A percentile compares a stretch with the other conserved stretches of the same genome.
Evolutionary conservation across 1,139 yeast species (phyloP).

Genomic region (Nakaseomyces nivariensis): DNA sequence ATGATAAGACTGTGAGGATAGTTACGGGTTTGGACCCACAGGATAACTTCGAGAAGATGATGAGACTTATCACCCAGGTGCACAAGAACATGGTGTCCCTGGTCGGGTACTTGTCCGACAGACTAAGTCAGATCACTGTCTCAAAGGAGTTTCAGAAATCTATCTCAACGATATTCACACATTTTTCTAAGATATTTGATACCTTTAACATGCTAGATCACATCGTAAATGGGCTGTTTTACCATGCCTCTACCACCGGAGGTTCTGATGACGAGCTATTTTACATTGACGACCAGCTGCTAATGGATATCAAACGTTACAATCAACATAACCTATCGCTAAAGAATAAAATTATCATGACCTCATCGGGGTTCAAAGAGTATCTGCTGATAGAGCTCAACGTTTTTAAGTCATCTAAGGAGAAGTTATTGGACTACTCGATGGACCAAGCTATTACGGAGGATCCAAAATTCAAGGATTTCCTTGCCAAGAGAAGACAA

Average conservation of each 20-base stretch:
- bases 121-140: background rate
- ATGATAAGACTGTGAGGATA: background rate
- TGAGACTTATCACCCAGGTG: background rate
- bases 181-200: background rate
- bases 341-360: conserved; percentile 3
- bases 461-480: conserved; percentile 1
- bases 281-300: background rate
- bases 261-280: background rate
- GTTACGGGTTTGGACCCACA: background rate
- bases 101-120: background rate
- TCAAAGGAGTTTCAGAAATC: background rate
- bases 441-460: conserved; percentile 1
- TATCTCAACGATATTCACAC: background rate
- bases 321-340: conserved; percentile 3
- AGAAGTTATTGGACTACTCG: background rate
- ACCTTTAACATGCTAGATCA: background rate
- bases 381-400: conserved; percentile 1
- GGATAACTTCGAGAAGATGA: background rate
- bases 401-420: background rate
- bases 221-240: background rate
- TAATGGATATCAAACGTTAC: conserved; percentile 24
- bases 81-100: conserved; percentile 1
- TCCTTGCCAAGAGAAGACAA: conserved; percentile 2
- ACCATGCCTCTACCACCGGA: background rate
- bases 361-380: conserved; percentile 6